These are phyloP conservation scores for Globisporangium paroecandrum DNA, from an alignment of 352 stramenopile species.

Conservation along the genomic window DNA sequence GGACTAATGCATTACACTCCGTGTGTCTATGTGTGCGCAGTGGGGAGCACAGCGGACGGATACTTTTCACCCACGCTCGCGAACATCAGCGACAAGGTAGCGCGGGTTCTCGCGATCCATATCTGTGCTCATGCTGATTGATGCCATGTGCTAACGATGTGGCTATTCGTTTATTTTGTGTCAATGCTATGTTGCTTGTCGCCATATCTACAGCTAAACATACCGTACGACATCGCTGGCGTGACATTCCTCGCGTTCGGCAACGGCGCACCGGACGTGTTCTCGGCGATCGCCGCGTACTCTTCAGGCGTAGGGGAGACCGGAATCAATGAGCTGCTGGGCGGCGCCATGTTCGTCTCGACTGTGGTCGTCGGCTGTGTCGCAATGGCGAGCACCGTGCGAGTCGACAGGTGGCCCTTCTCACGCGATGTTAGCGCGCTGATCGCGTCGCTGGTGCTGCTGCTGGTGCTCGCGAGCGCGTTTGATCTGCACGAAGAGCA, in stretches of 20 bases:
- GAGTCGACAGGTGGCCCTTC: slow-evolving; percentile 67
- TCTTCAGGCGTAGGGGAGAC: slow-evolving; percentile 61
- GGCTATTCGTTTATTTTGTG: neutral
- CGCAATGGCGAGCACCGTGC: slow-evolving; percentile 65
- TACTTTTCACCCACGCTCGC: slow-evolving; percentile 97
- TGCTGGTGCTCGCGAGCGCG: slow-evolving; percentile 36
- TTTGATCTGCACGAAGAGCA: slow-evolving; percentile 1
- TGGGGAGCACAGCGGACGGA: slow-evolving; percentile 96
- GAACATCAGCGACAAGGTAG: slow-evolving; percentile 91
- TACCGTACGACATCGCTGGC: slow-evolving; percentile 92
- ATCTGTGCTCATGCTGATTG: neutral
- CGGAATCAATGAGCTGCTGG: slow-evolving; percentile 93
- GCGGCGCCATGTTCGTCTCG: slow-evolving; percentile 94
- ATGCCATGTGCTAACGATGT: slow-evolving; percentile 3
- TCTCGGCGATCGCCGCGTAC: slow-evolving; percentile 88
- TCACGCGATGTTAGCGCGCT: slow-evolving; percentile 58
- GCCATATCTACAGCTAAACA: slow-evolving; percentile 39
- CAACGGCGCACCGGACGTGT: slow-evolving; percentile 97
- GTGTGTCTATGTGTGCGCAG: slow-evolving; percentile 25
- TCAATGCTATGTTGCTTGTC: neutral
- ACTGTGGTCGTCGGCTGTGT: slow-evolving; percentile 90
- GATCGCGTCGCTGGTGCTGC: slow-evolving; percentile 40
- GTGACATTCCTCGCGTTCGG: slow-evolving; percentile 98
- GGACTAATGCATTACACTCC: neutral
- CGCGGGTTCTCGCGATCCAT: neutral